These are phyloP conservation scores for Tritrichomonas musculus DNA, from an alignment of 208 protist genomes.

Conservation along the genomic window DNA sequence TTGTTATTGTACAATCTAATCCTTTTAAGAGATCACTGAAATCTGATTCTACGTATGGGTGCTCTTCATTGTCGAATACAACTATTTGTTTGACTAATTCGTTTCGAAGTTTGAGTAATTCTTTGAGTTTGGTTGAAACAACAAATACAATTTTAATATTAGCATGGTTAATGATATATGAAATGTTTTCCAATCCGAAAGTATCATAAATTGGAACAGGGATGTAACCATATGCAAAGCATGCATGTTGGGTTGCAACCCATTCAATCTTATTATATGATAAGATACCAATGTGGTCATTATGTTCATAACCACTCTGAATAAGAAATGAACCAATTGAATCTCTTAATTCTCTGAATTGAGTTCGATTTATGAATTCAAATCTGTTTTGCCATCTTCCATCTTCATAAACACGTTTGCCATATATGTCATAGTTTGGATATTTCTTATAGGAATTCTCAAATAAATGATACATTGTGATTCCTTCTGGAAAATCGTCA, in stretches of 20 bases:
- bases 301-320: neutral
- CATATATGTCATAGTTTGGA: neutral
- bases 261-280: constrained; percentile 34
- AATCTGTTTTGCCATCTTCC: neutral
- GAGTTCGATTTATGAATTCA: neutral
- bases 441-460: too few species aligned
- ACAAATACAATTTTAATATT: neutral
- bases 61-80: neutral
- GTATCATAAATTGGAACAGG: constrained; percentile 9
- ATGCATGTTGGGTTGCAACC: constrained; percentile 20
- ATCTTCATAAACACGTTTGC: neutral
- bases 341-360: neutral
- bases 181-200: neutral
- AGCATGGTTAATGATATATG: neutral
- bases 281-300: constrained; percentile 39
- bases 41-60: neutral
- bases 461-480: too few species aligned
- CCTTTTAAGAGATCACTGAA: neutral
- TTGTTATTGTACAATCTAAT: too few species aligned
- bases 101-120: neutral
- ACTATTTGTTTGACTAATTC: neutral
- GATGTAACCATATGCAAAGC: neutral
- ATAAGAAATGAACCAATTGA: neutral
- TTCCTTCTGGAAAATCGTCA: too few species aligned
- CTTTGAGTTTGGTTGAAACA: neutral